These are phyloP conservation scores for Artemisia annua DNA, from an alignment of 129 eudicot genomes.

Conservation along the genomic window DNA sequence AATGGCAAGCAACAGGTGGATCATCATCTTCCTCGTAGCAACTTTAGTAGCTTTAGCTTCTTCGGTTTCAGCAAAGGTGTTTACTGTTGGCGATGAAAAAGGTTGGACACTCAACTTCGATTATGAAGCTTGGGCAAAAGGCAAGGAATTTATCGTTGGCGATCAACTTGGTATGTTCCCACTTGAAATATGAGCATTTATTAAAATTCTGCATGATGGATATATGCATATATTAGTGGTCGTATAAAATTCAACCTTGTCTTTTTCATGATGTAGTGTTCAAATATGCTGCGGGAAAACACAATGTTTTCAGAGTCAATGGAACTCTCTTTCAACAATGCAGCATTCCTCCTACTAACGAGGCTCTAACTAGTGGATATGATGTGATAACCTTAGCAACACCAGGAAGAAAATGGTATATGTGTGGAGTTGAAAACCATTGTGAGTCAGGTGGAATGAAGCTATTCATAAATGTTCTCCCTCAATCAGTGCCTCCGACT, in stretches of 20 bases:
- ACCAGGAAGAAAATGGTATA: slow-evolving; percentile 43
- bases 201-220: background rate
- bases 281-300: slow-evolving; percentile 21
- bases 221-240: background rate
- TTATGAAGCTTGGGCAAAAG: slow-evolving; percentile 33
- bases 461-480: slow-evolving; percentile 27
- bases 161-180: slow-evolving; percentile 31
- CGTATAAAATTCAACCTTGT: background rate
- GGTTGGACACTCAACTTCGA: slow-evolving; percentile 37
- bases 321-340: slow-evolving; percentile 26
- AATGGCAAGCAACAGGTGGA: no score
- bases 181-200: background rate
- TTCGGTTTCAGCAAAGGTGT: no score
- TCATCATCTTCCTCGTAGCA: no score
- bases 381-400: slow-evolving; percentile 29
- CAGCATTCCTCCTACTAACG: slow-evolving; percentile 24
- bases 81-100: slow-evolving; percentile 23
- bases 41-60: no score
- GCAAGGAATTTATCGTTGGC: slow-evolving; percentile 33
- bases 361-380: slow-evolving; percentile 39
- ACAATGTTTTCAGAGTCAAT: slow-evolving; percentile 26
- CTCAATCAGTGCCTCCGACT: slow-evolving; percentile 9
- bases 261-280: slow-evolving; percentile 14
- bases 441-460: slow-evolving; percentile 31
- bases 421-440: slow-evolving; percentile 44